These are phyloP conservation scores for Tuber umbilicatum DNA, from an alignment of 495 filamentous ascomycete species.

Conservation along the genomic window DNA sequence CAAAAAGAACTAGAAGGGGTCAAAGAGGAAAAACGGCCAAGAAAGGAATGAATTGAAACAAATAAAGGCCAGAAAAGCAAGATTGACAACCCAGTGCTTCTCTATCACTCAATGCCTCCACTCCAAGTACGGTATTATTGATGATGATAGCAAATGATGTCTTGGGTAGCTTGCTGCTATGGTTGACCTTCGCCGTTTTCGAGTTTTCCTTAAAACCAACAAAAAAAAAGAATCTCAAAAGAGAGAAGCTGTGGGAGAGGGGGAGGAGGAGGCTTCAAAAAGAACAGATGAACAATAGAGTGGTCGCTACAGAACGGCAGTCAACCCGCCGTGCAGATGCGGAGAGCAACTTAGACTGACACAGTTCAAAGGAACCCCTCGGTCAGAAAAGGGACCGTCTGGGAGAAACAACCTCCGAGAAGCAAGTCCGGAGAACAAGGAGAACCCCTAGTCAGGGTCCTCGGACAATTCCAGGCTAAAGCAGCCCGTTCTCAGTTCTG, in stretches of 20 bases:
- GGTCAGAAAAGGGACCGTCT: neutral
- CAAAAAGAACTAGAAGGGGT: neutral
- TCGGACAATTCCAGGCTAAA: slow-evolving; percentile 22
- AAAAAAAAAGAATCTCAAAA: slow-evolving; percentile 16
- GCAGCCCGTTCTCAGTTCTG: slow-evolving; percentile 6
- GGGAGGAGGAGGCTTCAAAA: slow-evolving; percentile 31
- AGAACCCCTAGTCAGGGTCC: slow-evolving; percentile 17
- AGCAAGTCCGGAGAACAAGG: slow-evolving; percentile 23
- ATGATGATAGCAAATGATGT: neutral
- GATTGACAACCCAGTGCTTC: neutral
- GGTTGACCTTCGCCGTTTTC: slow-evolving; percentile 14
- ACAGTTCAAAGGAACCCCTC: neutral
- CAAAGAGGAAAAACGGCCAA: neutral
- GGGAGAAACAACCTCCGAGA: neutral
- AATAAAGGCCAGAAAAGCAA: neutral
- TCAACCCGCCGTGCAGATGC: neutral
- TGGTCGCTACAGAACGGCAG: slow-evolving; percentile 20
- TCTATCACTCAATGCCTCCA: neutral
- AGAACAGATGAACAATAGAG: slow-evolving; percentile 21
- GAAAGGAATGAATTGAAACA: neutral
- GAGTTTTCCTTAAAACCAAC: slow-evolving; percentile 19
- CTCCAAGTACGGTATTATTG: neutral
- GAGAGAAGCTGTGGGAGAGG: slow-evolving; percentile 28
- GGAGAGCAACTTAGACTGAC: neutral
- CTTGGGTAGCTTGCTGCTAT: neutral